Base-by-base conservation (phyloP, 208 protist species). In the Leishmania aethiopica region DNA sequence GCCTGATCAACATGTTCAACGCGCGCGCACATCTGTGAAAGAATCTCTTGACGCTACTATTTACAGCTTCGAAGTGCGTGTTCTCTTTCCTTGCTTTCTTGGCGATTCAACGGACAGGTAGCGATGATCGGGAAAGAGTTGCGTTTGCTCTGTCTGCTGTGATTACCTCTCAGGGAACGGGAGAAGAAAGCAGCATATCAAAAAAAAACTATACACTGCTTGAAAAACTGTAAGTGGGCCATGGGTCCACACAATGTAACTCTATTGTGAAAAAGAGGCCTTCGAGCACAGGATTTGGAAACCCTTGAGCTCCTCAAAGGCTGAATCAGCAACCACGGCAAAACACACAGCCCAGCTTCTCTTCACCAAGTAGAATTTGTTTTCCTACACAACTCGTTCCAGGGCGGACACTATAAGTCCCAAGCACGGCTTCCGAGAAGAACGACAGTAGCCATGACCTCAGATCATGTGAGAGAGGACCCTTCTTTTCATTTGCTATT, bases 1-100 rank as follows among this genome's bases (percentile, higher is more conserved):
- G 97, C 55, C 93, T 99, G 49, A 99, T 99, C 87, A 98, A 99
- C 81, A 85, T 96, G 60, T 99, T 96, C 86, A 99, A 99, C 80
- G 74, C 79, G 6, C 85, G 82, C 59, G 81, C 89, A 53, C 88
- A 93, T 70, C 77, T 95, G 73, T 95, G 82, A 92, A 15, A 17
- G 11, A 13, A 77, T 17, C 17, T 32, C 25, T 72, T 42, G 40
- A 28, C 40, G 40, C 37, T 60, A 45, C 53, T 77, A 22, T 77
- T 77, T 22, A 77, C 17, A 40, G 47, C 32, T 59, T 25, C n/a
- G 35, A 74, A 40, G 32, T 72, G 35, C 40, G 0, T 72, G 40
- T 40, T 70, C 49, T 60, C 49, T 15, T 75, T 75, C n/a, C 28
- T 75, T 51, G 5, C 19, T 75, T 75, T 57, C 25, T 53, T n/a